Base-by-base conservation (phyloP, 2,329 filamentous ascomycete genomes). In the Fusarium zealandicum region DNA sequence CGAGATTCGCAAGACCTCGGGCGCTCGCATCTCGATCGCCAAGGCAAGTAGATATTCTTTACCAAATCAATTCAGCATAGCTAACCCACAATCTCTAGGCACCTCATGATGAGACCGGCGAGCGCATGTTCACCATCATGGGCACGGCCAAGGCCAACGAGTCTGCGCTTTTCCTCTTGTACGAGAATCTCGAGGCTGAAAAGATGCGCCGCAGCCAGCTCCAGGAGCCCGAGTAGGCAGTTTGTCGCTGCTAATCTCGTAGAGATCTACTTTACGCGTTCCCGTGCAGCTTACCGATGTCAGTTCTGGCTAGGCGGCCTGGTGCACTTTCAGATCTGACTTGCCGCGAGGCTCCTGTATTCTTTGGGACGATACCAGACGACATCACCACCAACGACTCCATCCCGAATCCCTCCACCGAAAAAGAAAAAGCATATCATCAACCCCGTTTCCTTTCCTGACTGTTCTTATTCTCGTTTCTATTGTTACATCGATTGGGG, bases 71-170 rank as follows among this genome's bases (percentile, higher is more conserved):
- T 3, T 36, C 27, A 12, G 22, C 14, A 47, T 36, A 13, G 25
- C 51, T 63, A 38, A 61, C 28, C 32, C n/a, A 20, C 14, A 32
- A 38, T 14, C 3, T 53, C 6, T 48, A 87, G 83, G 89, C 93
- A 39, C 92, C 95, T 51, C 95, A 99, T 71, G 95, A 99, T 68
- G 95, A 98, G 66, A 96, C 92, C 56, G 95, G 95, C 64, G 95
- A 99, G 83, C 89, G 95, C 70, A 99, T 99, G 95, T 99, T 99
- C 80, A 99, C 95, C 71, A 99, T 99, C 73, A 97, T 96, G 84
- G 95, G 95, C 65, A 96, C 90, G 57, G 88, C 91, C 56, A 89
- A 89, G 77, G 92, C 92, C 62, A 99, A 99, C 70, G 95, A 99
- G 78, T 93, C 92, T 67, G 95, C 95, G 5, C 82, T 99, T 22